Evolutionary conservation across 164 flowering plant genomes (phyloP).

Genomic region (Liquidambar formosana): DNA sequence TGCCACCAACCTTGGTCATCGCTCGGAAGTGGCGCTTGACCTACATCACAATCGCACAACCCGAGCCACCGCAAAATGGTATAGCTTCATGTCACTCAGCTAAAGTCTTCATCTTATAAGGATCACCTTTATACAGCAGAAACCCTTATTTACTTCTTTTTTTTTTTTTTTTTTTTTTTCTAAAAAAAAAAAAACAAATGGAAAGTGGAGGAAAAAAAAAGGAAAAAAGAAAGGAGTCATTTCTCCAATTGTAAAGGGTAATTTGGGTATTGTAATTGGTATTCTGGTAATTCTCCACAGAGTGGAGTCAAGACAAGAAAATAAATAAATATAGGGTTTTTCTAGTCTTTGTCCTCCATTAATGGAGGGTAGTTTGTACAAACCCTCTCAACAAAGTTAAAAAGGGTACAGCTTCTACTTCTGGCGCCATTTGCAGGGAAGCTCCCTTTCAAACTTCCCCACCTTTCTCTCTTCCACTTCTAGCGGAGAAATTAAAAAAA

Average conservation of each 20-base stretch:
- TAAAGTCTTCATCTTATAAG: too few relatives aligned
- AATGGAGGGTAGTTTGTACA: conserved; percentile 32
- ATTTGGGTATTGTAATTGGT: conserved; percentile 8
- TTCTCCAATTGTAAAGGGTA: conserved; percentile 15
- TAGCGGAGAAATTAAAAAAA: too few relatives aligned
- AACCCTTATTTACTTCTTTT: too few relatives aligned
- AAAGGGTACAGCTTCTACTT: conserved; percentile 18
- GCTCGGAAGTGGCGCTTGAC: too few relatives aligned
- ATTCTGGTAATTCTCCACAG: conserved; percentile 1
- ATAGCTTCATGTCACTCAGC: too few relatives aligned
- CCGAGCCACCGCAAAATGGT: too few relatives aligned
- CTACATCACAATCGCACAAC: too few relatives aligned
- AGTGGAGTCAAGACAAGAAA: conserved; percentile 17
- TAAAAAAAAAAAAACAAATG: neutral
- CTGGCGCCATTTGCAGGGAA: conserved; percentile 56
- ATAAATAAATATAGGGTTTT: neutral
- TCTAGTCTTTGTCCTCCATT: conserved; percentile 24
- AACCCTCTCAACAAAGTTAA: conserved; percentile 8
- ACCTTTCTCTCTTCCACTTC: conserved; percentile 4
- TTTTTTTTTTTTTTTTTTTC: too few relatives aligned
- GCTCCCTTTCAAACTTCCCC: conserved; percentile 24
- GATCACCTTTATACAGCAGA: too few relatives aligned
- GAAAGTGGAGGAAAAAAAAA: neutral
- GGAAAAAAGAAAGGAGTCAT: neutral
- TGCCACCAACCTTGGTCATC: too few relatives aligned